Evolutionary conservation across 805 yeast genomes (phyloP), one percentile per base, ranked within the genome.

Genomic region (Sungouiozyma intestinalis): DNA sequence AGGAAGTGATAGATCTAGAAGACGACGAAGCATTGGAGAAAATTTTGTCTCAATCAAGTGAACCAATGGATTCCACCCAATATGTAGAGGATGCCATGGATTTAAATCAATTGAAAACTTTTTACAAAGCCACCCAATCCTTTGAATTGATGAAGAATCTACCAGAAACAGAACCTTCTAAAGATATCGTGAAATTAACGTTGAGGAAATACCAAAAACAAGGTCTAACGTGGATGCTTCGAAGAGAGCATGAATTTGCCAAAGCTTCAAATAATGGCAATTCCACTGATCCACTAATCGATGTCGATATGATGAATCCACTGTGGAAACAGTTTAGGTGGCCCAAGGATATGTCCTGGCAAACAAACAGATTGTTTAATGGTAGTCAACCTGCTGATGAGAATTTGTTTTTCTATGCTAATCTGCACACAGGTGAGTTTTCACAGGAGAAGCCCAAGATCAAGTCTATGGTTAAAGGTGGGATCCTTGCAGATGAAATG

Each of bases 401-500:
- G 3, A 46, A 48, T 16, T 40, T 45, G 5, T 60, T 53, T 36
- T 87, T 88, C 52, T 88, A 81, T 58, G 87, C 81, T 14, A 87
- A 86, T 53, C 59, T 84, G 44, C 82, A 79, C 55, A 76, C 82
- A 42, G 96, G 96, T 3, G 87, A 83, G 43, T 73, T 90, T 42
- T 76, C 90, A 0, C 50, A 75, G 14, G 71, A 73, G 17, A 76
- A 73, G 46, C 97, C 96, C 1, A 51, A 77, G 11, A 65, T 86
- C 34, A 75, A 71, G 44, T 68, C 79, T 1, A 54, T 72, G 16
- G 71, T 80, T 39, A 68, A 70, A 39, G 97, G 97, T 32, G 97
- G 97, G 2, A 83, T 88, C 16, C 64, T 88, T 14, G 95, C 97
- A 0, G 97, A 88, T 64, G 97, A 88, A 59, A 88, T 88, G 97